Conservation (phyloP, 1,284 basidiomycete species). For the Rhodotorula mucilaginosa region DNA sequence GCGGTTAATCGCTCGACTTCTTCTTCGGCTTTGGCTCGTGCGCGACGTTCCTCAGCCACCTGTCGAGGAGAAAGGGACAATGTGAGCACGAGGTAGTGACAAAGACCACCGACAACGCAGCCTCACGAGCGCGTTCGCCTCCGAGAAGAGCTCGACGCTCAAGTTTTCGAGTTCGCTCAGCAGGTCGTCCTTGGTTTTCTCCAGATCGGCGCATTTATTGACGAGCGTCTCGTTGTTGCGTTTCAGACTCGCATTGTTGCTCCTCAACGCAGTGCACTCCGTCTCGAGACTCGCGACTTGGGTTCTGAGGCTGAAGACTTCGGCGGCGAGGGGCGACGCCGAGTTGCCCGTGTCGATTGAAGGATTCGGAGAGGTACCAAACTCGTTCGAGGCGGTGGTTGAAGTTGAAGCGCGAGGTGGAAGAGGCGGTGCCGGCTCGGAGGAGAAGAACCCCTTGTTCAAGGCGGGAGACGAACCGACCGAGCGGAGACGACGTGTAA, state of each 20-base stretch:
- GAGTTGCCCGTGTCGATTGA: background rate
- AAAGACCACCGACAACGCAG: background rate
- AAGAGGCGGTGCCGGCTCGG: background rate
- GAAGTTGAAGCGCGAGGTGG: constrained; percentile 17
- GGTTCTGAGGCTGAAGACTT: constrained; percentile 19
- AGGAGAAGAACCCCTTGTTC: constrained; percentile 8
- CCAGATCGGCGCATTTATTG: constrained; percentile 36
- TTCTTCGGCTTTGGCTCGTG: constrained; percentile 32
- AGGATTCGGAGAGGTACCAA: background rate
- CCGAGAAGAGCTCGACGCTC: constrained; percentile 44
- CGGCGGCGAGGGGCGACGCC: constrained; percentile 5
- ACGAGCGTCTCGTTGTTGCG: constrained; percentile 32
- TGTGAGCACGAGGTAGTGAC: too few relatives aligned
- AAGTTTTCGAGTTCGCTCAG: constrained; percentile 45
- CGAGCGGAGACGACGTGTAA: constrained; percentile 16
- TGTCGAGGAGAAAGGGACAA: background rate
- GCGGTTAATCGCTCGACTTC: constrained; percentile 24
- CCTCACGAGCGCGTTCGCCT: constrained; percentile 45
- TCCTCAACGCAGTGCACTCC: constrained; percentile 14
- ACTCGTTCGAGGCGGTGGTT: constrained; percentile 9
- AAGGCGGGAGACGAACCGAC: constrained; percentile 24
- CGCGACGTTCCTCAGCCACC: constrained; percentile 39
- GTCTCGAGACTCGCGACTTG: constrained; percentile 28
- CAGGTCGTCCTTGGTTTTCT: constrained; percentile 41
- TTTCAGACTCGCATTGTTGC: constrained; percentile 18